Base-by-base conservation (phyloP, 108 stramenopile genomes). In the Heterococcus sp. region DNA sequence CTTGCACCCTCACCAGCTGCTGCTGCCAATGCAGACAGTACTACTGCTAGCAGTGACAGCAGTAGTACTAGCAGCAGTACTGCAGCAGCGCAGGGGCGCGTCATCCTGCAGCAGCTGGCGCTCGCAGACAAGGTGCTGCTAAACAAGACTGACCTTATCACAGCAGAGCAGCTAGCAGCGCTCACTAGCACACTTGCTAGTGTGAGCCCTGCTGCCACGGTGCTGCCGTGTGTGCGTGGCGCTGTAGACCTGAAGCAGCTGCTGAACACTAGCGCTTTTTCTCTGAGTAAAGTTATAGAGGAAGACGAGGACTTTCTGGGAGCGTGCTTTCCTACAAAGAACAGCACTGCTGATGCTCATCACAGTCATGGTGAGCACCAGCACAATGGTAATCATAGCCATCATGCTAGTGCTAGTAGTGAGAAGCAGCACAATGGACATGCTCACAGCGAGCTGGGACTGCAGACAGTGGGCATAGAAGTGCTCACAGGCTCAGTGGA, bases 121-220 rank as follows among this genome's bases (percentile, higher is more conserved):
- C 96, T 97, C 90, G 93, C 95, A 35, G 97, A 98, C 80, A 94
- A 94, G 75, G 94, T 98, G 75, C 76, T 98, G 28, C 85, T 98
- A 78, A 98, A 98, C 88, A 98, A 98, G 76, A 21, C 46, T 8
- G 46, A 58, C 46, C 46, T 58, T 14, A 21, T 58, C 8, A 21
- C 8, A 8, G 14, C 46, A 21, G 46, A 58, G 14, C 8, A 8
- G 46, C 46, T 58, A 21, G 46, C 66, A 0, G 33, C 37, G 46
- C 79, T 81, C 26, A 37, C 29, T 31, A 26, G 31, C 11, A 37
- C 79, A 1, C 69, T 81, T n/a, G 66, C 36, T 66, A 38, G 1
- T 3, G 8, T 27, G 26, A 71, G 65, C 40, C 68, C 79, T 8
- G 72, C 71, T 2, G 79, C 79, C 1, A 32, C 65, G 46, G 65